Percentiles rank a stretch among this genome's conserved stretches.
These are phyloP conservation scores for Flaveria robusta DNA, from an alignment of 129 eudicot genomes.

Conservation along the genomic window DNA sequence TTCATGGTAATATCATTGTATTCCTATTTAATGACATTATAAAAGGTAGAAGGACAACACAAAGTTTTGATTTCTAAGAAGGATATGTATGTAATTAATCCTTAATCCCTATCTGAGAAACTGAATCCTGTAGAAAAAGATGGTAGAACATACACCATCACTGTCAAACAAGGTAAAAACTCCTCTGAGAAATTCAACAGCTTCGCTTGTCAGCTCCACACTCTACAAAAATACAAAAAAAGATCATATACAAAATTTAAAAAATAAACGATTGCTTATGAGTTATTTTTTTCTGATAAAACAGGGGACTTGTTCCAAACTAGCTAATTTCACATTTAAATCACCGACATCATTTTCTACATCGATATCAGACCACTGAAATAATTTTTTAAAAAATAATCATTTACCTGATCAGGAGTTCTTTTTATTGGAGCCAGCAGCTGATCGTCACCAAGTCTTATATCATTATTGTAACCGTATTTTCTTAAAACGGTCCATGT, in stretches of 20 bases:
- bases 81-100: neutral
- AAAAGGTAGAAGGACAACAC: neutral
- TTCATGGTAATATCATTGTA: neutral
- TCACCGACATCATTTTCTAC: neutral
- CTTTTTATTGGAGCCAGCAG: slow-evolving; percentile 72
- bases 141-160: slow-evolving; percentile 65
- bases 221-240: slow-evolving; percentile 49
- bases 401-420: slow-evolving; percentile 79
- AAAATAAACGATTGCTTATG: neutral
- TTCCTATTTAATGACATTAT: neutral
- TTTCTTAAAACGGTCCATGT: slow-evolving; percentile 95
- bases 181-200: slow-evolving; percentile 70
- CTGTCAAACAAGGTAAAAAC: slow-evolving; percentile 65
- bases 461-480: slow-evolving; percentile 87
- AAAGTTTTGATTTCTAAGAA: neutral
- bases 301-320: neutral
- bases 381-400: neutral
- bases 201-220: slow-evolving; percentile 93
- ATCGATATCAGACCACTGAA: neutral
- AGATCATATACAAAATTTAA: neutral
- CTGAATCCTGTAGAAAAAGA: neutral
- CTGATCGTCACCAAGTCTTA: slow-evolving; percentile 73
- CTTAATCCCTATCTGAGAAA: slow-evolving; percentile 5
- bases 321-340: slow-evolving; percentile 4
- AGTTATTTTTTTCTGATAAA: neutral